Evolutionary conservation across 768 basidiomycete species (phyloP).

Genomic region (Roridomyces roridus): DNA sequence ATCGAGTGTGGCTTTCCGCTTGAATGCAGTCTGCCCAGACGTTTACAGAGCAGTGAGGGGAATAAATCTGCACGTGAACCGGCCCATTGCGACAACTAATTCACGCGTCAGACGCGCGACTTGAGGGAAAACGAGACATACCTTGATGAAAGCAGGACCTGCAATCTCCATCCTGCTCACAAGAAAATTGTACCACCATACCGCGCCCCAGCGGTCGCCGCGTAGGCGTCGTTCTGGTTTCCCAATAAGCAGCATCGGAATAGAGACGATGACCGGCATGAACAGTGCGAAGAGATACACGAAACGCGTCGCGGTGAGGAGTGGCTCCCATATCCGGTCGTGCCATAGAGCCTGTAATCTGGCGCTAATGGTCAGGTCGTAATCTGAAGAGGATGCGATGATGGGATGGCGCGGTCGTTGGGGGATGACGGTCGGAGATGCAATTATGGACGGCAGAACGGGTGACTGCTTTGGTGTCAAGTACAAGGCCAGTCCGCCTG

Average conservation of each 20-base stretch:
- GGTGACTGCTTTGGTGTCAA: conserved; percentile 50
- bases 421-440: conserved; percentile 53
- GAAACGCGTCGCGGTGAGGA: conserved; percentile 85
- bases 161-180: conserved; percentile 91
- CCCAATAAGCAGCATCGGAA: conserved; percentile 84
- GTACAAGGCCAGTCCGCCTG: conserved; percentile 60
- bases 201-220: conserved; percentile 89
- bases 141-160: conserved; percentile 98
- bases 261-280: conserved; percentile 81
- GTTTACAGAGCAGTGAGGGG: conserved; percentile 83
- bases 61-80: conserved; percentile 95
- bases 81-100: conserved; percentile 96
- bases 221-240: conserved; percentile 56
- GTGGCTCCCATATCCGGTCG: conserved; percentile 78
- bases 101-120: conserved; percentile 18
- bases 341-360: conserved; percentile 56
- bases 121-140: conserved; percentile 34
- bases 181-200: conserved; percentile 97
- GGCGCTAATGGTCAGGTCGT: conserved; percentile 50
- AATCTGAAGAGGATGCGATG: conserved; percentile 76
- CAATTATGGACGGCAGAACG: conserved; percentile 53
- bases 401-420: conserved; percentile 34
- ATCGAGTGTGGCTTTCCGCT: conserved; percentile 83
- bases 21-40: conserved; percentile 88
- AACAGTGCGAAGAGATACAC: conserved; percentile 84